Conservation (phyloP, 169 alveolate genomes). For the Cryptosporidium meleagridis region DNA sequence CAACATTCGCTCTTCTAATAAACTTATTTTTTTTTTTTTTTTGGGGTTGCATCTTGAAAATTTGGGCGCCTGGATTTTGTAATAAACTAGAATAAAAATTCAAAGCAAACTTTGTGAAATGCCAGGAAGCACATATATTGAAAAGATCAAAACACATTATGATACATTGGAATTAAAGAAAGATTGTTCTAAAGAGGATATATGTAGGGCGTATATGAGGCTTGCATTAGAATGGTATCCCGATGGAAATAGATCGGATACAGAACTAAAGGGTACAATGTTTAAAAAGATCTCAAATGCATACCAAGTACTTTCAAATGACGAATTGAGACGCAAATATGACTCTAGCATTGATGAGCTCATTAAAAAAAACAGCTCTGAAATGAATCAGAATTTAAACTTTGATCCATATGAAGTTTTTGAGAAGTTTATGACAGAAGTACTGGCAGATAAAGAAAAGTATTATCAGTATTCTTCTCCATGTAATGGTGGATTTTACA, state of each 20-base stretch:
- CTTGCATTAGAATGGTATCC: slow-evolving; percentile 40
- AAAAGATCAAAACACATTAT: slow-evolving; percentile 17
- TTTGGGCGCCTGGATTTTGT: slow-evolving; percentile 34
- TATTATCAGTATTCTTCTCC: slow-evolving; percentile 15
- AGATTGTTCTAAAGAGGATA: slow-evolving; percentile 38
- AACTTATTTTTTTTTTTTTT: neutral
- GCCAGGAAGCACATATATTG: neutral
- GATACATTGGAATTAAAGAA: slow-evolving; percentile 18
- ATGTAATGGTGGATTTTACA: slow-evolving; percentile 7
- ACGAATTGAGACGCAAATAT: slow-evolving; percentile 18
- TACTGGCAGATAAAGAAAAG: slow-evolving; percentile 16
- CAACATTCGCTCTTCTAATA: neutral
- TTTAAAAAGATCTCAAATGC: slow-evolving; percentile 25
- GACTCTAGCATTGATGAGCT: slow-evolving; percentile 14
- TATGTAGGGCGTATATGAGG: slow-evolving; percentile 34
- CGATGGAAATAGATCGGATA: slow-evolving; percentile 8
- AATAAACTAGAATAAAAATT: neutral
- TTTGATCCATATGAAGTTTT: slow-evolving; percentile 6
- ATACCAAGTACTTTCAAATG: slow-evolving; percentile 23
- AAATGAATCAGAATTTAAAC: neutral
- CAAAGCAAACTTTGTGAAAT: slow-evolving; percentile 15
- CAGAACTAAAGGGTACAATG: neutral
- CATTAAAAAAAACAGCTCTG: slow-evolving; percentile 16
- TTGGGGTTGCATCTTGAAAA: slow-evolving; percentile 1
- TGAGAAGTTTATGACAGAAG: slow-evolving; percentile 11